phyloP scores from a whole-genome alignment of 1,284 basidiomycete genomes.

The Rhodofomes roseus region DNA sequence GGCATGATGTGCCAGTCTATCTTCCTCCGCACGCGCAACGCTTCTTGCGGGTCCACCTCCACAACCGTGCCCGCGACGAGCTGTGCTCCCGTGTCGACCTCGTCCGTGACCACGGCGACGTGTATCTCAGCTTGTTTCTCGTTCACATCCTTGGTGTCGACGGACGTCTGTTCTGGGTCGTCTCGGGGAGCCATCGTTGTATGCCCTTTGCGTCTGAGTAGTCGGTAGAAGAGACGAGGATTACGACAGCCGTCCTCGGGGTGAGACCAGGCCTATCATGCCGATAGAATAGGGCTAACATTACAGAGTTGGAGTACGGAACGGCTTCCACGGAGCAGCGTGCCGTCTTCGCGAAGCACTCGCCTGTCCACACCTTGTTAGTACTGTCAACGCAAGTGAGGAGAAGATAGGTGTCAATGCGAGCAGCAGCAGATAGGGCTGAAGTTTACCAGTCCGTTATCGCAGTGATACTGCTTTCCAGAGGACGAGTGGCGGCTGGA shows the following conservation, averaged over 20 bases:
- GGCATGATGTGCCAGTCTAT: conserved; percentile 66
- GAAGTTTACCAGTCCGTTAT: not conserved
- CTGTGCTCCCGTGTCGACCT: conserved; percentile 56
- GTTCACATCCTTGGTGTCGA: not conserved
- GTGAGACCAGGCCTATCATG: too few species aligned
- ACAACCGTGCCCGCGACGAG: conserved; percentile 40
- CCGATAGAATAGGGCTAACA: not conserved
- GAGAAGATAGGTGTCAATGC: not conserved
- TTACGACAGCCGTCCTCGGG: too few species aligned
- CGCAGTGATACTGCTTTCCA: not conserved
- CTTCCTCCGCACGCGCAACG: conserved; percentile 51
- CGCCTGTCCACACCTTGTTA: too few species aligned
- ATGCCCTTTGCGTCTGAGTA: not conserved
- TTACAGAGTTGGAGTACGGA: not conserved
- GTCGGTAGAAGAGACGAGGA: not conserved
- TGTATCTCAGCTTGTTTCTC: conserved; percentile 6
- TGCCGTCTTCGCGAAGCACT: not conserved
- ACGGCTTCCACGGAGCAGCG: not conserved
- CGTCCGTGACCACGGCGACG: conserved; percentile 30
- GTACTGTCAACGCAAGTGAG: not conserved
- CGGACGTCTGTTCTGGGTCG: not conserved
- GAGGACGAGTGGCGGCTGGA: not conserved
- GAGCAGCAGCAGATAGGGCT: not conserved
- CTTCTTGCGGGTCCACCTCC: conserved; percentile 44
- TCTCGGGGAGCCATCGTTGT: not conserved